Evolutionary conservation across 495 filamentous ascomycete genomes (phyloP).

Genomic region (Daldinia bambusicola): DNA sequence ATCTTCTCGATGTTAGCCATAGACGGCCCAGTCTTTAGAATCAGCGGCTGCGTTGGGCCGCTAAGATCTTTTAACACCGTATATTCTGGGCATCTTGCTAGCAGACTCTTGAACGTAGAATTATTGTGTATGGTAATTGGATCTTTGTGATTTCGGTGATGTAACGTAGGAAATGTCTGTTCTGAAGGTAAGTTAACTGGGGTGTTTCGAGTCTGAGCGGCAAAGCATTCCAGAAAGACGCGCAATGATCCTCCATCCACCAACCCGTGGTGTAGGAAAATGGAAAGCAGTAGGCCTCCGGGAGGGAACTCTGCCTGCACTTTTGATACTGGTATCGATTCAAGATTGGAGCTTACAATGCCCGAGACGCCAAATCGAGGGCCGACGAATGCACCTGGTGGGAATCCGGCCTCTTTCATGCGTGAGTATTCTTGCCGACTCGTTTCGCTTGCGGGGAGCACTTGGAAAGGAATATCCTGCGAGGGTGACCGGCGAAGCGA

Average conservation of each 20-base stretch:
- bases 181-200: slow-evolving; percentile 35
- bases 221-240: slow-evolving; percentile 63
- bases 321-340: slow-evolving; percentile 47
- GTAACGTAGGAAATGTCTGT: slow-evolving; percentile 40
- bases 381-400: slow-evolving; percentile 45
- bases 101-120: slow-evolving; percentile 32
- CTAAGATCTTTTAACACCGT: slow-evolving; percentile 44
- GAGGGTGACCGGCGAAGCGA: slow-evolving; percentile 41
- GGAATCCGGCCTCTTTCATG: slow-evolving; percentile 45
- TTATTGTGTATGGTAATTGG: slow-evolving; percentile 32
- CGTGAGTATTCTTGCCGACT: slow-evolving; percentile 41
- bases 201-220: slow-evolving; percentile 42
- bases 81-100: slow-evolving; percentile 48
- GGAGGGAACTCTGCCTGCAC: slow-evolving; percentile 47
- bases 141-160: slow-evolving; percentile 30
- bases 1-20: slow-evolving; percentile 44
- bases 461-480: slow-evolving; percentile 47
- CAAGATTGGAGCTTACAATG: slow-evolving; percentile 29
- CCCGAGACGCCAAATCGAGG: slow-evolving; percentile 37
- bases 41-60: slow-evolving; percentile 46
- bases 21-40: slow-evolving; percentile 33
- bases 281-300: slow-evolving; percentile 50
- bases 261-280: slow-evolving; percentile 51
- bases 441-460: slow-evolving; percentile 32
- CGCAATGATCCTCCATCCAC: slow-evolving; percentile 57